phyloP scores from a whole-genome alignment of 1,284 basidiomycete genomes.

The Boletus subluridellus region DNA sequence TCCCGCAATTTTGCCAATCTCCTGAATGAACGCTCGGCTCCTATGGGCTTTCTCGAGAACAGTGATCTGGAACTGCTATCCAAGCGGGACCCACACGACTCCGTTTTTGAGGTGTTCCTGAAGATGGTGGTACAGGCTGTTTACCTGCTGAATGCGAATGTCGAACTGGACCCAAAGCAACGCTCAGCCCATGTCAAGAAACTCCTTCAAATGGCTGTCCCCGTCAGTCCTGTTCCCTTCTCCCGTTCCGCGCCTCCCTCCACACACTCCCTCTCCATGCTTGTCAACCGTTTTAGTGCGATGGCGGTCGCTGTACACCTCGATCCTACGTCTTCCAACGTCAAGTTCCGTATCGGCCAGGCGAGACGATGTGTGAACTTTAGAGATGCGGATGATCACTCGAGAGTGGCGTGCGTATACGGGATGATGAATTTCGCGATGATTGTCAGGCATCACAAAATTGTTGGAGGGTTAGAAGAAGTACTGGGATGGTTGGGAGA shows the following conservation, averaged over 20 bases:
- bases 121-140: slow-evolving; percentile 69
- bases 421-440: slow-evolving; percentile 76
- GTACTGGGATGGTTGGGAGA: slow-evolving; percentile 68
- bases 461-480: slow-evolving; percentile 48
- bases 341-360: slow-evolving; percentile 54
- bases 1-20: slow-evolving; percentile 79
- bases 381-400: slow-evolving; percentile 62
- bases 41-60: slow-evolving; percentile 72
- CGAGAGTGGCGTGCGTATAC: slow-evolving; percentile 71
- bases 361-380: slow-evolving; percentile 72
- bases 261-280: slow-evolving; percentile 65
- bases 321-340: slow-evolving; percentile 51
- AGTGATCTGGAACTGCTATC: slow-evolving; percentile 57
- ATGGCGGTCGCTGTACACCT: slow-evolving; percentile 77
- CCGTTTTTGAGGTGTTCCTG: slow-evolving; percentile 77
- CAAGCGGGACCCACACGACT: slow-evolving; percentile 56
- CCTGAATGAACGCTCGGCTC: slow-evolving; percentile 69
- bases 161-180: slow-evolving; percentile 35
- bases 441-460: slow-evolving; percentile 58
- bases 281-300: slow-evolving; percentile 84
- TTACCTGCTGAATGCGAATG: slow-evolving; percentile 29
- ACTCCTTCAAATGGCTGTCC: slow-evolving; percentile 75
- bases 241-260: slow-evolving; percentile 53
- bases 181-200: slow-evolving; percentile 57
- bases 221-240: slow-evolving; percentile 70